Evolutionary conservation across 768 basidiomycete genomes (phyloP).

Genomic region (Nidularia sp.): DNA sequence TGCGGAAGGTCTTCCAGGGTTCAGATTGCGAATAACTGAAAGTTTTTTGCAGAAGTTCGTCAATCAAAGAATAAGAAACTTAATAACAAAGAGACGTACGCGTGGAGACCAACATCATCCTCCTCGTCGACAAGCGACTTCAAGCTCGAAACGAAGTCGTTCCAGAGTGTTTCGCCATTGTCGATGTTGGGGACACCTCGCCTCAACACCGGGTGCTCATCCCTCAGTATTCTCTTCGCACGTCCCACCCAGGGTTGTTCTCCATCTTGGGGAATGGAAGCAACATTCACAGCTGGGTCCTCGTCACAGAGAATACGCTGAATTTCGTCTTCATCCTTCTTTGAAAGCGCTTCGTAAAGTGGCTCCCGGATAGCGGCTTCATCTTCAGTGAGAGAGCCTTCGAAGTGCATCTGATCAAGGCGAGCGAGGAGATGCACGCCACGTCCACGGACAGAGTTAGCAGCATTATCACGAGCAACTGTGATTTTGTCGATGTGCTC

Average conservation of each 20-base stretch:
- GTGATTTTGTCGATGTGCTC: not conserved
- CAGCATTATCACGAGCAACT: not conserved
- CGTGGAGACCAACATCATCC: not conserved
- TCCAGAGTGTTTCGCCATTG: not conserved
- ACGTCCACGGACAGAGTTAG: not conserved
- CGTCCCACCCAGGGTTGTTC: not conserved
- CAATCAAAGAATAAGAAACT: too few relatives aligned
- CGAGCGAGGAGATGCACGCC: not conserved
- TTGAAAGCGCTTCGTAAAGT: not conserved
- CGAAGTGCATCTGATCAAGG: not conserved
- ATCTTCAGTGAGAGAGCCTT: not conserved
- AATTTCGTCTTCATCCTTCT: not conserved
- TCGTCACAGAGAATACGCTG: not conserved
- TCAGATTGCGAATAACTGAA: not conserved
- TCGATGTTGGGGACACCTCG: not conserved
- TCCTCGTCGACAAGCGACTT: not conserved
- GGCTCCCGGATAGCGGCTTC: not conserved
- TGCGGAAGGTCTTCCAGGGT: not conserved
- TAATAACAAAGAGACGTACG: not conserved
- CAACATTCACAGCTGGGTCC: not conserved
- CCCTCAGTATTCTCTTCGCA: not conserved
- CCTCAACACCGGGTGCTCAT: not conserved
- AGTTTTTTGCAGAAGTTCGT: not conserved
- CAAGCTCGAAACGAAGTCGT: not conserved
- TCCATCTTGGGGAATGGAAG: not conserved